These are phyloP conservation scores for Plenodomus lindquistii DNA, from an alignment of 2,329 filamentous ascomycete species.

Conservation along the genomic window DNA sequence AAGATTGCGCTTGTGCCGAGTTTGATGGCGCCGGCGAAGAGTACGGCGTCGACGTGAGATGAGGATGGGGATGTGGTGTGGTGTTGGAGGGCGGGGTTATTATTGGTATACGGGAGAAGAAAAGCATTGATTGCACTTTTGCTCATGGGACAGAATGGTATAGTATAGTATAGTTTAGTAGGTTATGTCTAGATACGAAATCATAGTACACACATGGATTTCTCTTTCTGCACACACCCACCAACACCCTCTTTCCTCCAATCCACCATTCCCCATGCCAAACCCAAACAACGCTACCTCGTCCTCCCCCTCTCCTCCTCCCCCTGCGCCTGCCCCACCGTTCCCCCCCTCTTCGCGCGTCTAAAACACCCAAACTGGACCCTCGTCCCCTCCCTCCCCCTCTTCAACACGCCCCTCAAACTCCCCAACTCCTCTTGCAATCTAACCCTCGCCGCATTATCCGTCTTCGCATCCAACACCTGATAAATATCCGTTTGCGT, in stretches of 20 bases:
- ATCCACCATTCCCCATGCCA: not conserved
- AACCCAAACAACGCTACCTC: not conserved
- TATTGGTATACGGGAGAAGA: too few species aligned
- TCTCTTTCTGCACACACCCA: not conserved
- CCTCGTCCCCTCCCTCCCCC: constrained; percentile 42
- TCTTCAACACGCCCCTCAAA: constrained; percentile 86
- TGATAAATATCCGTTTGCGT: constrained; percentile 90
- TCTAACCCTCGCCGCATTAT: constrained; percentile 77
- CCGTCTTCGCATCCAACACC: constrained; percentile 84
- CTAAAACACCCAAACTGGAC: constrained; percentile 45
- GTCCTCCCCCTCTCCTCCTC: constrained; percentile 10
- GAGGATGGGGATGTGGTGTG: too few species aligned
- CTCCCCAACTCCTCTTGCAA: constrained; percentile 87
- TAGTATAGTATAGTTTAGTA: too few species aligned
- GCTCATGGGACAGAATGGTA: too few species aligned
- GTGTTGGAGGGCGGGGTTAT: too few species aligned
- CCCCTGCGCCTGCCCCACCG: not conserved
- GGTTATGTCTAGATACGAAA: too few species aligned
- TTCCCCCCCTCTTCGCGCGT: constrained; percentile 20
- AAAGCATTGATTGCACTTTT: too few species aligned
- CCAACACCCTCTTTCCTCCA: too few species aligned
- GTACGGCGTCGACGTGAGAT: constrained; percentile 5
- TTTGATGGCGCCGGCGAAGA: constrained; percentile 24
- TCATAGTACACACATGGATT: too few species aligned
- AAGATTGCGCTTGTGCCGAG: constrained; percentile 38